Percentiles rank a stretch among this genome's conserved stretches.
These are phyloP conservation scores for Pseudisothecium myosuroides DNA, from an alignment of 225 moss, liverwort and hornwort genomes.

Conservation along the genomic window DNA sequence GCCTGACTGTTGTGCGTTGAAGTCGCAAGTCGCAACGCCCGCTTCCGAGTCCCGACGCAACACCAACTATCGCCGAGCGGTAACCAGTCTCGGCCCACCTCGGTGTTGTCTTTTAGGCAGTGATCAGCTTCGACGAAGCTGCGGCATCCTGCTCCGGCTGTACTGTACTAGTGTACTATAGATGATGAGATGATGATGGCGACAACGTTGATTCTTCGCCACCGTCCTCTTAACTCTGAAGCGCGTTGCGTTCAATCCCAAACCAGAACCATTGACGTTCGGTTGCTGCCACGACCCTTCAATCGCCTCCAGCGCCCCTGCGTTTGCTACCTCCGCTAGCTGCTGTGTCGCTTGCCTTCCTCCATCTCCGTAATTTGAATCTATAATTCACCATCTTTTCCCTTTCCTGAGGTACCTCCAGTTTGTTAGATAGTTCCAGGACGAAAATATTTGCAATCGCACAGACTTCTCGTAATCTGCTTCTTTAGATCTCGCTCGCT, in stretches of 20 bases:
- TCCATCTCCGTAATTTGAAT: neutral
- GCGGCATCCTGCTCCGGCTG: too few relatives aligned
- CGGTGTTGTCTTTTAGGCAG: neutral
- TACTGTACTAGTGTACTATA: neutral
- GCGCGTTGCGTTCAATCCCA: neutral
- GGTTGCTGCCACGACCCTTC: neutral
- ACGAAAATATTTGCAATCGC: neutral
- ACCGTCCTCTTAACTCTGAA: neutral
- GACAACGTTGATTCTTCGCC: neutral
- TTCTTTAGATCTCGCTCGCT: neutral
- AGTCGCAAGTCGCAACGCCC: neutral
- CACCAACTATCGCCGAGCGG: neutral
- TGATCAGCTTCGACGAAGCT: neutral
- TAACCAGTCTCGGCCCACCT: neutral
- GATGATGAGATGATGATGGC: neutral
- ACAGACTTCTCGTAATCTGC: neutral
- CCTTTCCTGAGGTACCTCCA: neutral
- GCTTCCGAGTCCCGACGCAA: neutral
- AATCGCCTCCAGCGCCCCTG: neutral
- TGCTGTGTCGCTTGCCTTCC: neutral
- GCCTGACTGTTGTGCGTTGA: neutral
- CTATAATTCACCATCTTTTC: neutral
- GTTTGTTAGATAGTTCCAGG: neutral
- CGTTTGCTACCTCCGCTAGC: neutral
- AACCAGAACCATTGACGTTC: neutral